phyloP scores from a whole-genome alignment of 352 stramenopile genomes.

The Pythium coloratum region DNA sequence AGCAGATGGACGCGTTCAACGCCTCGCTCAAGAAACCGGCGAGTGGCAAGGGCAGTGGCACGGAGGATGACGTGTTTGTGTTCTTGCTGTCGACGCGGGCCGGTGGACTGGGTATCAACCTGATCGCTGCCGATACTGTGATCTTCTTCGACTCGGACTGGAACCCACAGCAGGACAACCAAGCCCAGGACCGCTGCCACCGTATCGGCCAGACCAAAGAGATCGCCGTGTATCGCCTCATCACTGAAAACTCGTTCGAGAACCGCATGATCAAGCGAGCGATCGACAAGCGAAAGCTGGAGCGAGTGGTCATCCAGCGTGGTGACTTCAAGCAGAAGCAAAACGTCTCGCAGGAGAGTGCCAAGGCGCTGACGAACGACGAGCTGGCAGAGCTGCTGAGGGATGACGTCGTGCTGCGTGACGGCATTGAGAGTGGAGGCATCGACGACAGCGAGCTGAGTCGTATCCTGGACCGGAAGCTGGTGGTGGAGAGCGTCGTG shows the following conservation, averaged over 20 bases:
- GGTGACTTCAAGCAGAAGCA: constrained; percentile 77
- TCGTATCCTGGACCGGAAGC: constrained; percentile 63
- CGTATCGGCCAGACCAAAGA: constrained; percentile 90
- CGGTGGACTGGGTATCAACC: constrained; percentile 96
- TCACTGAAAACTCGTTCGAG: constrained; percentile 94
- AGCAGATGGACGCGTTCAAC: constrained; percentile 98
- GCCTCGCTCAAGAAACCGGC: constrained; percentile 27
- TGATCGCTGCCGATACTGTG: constrained; percentile 96
- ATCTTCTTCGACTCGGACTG: constrained; percentile 99
- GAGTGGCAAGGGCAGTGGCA: constrained; percentile 11
- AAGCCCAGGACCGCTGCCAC: constrained; percentile 90
- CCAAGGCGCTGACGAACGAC: constrained; percentile 60
- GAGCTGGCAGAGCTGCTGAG: constrained; percentile 74
- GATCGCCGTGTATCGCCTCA: constrained; percentile 91
- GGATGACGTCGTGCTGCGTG: constrained; percentile 73
- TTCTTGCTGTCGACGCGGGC: constrained; percentile 89
- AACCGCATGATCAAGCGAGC: constrained; percentile 92
- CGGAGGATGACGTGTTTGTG: constrained; percentile 66
- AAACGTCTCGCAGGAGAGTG: constrained; percentile 26
- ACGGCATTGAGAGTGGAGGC: constrained; percentile 71
- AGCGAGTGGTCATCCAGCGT: constrained; percentile 86
- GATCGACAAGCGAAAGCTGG: constrained; percentile 91
- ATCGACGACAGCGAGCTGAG: constrained; percentile 65
- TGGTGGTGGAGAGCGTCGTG: constrained; percentile 80
- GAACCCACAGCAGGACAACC: constrained; percentile 97